Percentiles rank a stretch among this genome's conserved stretches.
Conservation (phyloP, 768 basidiomycete genomes). For the Rhodocollybia butyracea region DNA sequence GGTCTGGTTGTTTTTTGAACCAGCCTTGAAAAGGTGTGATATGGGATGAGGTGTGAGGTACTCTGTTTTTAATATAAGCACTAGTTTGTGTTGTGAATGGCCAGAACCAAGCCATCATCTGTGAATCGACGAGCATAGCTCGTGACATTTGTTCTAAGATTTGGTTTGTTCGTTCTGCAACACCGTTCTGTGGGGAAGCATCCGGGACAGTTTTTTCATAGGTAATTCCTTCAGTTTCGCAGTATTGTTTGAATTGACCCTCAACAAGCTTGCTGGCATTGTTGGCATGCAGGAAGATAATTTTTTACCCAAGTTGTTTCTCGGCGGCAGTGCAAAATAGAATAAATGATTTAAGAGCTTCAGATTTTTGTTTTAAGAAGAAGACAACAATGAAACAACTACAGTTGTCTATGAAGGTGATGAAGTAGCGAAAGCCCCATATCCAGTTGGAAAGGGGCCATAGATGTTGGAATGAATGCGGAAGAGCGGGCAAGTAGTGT, state of each 20-base stretch:
- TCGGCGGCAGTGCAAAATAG: constrained; percentile 9
- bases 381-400: constrained; percentile 8
- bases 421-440: constrained; percentile 16
- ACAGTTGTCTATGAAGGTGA: constrained; percentile 24
- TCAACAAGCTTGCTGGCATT: constrained; percentile 22
- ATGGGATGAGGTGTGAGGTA: constrained; percentile 13
- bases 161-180: constrained; percentile 20
- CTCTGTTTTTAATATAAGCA: constrained; percentile 13
- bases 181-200: constrained; percentile 24
- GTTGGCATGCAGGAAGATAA: constrained; percentile 15
- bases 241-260: constrained; percentile 13
- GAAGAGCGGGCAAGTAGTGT: constrained; percentile 6
- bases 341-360: constrained; percentile 6
- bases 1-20: constrained; percentile 5
- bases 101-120: constrained; percentile 17
- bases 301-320: background rate
- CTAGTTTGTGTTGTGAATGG: constrained; percentile 13
- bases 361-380: background rate
- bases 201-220: constrained; percentile 19
- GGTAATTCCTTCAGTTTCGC: constrained; percentile 16
- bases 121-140: constrained; percentile 16
- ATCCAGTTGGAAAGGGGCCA: constrained; percentile 9
- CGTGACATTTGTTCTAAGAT: constrained; percentile 15
- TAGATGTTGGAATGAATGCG: constrained; percentile 17
- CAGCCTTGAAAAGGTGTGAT: constrained; percentile 13